These are phyloP conservation scores for Stromatinia cepivora DNA, from an alignment of 2,329 filamentous ascomycete species.

Conservation along the genomic window DNA sequence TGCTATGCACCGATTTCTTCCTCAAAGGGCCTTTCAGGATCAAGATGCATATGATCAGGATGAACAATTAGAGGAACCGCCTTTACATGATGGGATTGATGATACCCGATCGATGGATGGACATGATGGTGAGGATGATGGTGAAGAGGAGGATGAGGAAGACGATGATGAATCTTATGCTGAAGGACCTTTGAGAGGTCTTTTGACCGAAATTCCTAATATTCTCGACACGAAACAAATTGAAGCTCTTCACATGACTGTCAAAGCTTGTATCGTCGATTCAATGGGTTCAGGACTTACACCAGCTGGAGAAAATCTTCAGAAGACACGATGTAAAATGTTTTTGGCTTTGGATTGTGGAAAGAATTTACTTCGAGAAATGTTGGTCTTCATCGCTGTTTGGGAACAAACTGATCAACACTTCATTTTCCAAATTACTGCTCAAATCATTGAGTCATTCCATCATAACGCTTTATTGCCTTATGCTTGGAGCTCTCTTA, in stretches of 20 bases:
- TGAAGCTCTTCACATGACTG: slow-evolving; percentile 93
- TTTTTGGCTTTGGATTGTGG: slow-evolving; percentile 88
- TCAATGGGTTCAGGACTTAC: slow-evolving; percentile 70
- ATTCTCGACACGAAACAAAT: slow-evolving; percentile 94
- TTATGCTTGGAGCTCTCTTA: slow-evolving; percentile 87
- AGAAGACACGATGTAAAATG: slow-evolving; percentile 86
- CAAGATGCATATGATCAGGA: slow-evolving; percentile 50
- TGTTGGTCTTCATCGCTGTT: slow-evolving; percentile 93
- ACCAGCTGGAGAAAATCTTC: slow-evolving; percentile 73
- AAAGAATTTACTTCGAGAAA: slow-evolving; percentile 82
- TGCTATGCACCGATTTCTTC: slow-evolving; percentile 52
- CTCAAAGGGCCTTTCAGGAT: slow-evolving; percentile 32
- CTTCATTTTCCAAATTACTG: slow-evolving; percentile 93
- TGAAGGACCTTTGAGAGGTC: slow-evolving; percentile 75
- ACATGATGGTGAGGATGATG: slow-evolving; percentile 52
- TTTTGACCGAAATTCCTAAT: slow-evolving; percentile 90
- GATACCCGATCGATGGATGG: slow-evolving; percentile 45
- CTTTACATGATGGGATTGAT: slow-evolving; percentile 51
- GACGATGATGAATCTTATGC: slow-evolving; percentile 78
- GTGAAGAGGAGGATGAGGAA: slow-evolving; percentile 66
- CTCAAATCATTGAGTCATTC: slow-evolving; percentile 91
- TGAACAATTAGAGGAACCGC: slow-evolving; percentile 49
- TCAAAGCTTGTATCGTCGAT: slow-evolving; percentile 91
- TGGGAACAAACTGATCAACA: slow-evolving; percentile 95
- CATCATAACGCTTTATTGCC: slow-evolving; percentile 86